Evolutionary conservation across 305 asterid species (phyloP).

Genomic region (Fraxinus albicans): DNA sequence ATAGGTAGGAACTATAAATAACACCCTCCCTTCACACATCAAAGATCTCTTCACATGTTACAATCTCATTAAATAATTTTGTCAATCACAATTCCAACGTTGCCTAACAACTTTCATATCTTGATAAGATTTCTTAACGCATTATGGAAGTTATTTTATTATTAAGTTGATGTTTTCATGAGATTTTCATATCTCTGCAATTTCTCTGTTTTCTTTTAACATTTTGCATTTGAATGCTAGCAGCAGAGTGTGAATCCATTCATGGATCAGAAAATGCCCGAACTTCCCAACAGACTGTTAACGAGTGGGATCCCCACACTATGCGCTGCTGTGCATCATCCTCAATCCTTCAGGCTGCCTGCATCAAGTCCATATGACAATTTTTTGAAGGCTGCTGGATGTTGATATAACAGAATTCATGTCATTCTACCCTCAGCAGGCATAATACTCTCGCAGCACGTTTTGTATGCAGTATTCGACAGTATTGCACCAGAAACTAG

Average conservation of each 20-base stretch:
- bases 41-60: neutral
- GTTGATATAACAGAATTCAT: conserved; percentile 21
- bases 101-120: neutral
- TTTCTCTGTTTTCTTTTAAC: neutral
- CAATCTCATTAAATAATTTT: neutral
- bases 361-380: conserved; percentile 84
- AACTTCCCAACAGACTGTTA: conserved; percentile 31
- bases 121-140: neutral
- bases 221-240: conserved; percentile 12
- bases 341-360: conserved; percentile 65
- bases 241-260: conserved; percentile 52
- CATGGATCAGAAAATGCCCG: conserved; percentile 27
- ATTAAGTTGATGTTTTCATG: neutral
- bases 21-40: neutral
- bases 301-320: conserved; percentile 28
- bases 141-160: neutral
- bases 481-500: neutral
- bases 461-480: neutral
- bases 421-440: neutral
- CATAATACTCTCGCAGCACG: neutral
- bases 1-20: neutral
- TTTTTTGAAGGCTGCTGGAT: conserved; percentile 92
- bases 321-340: conserved; percentile 51
- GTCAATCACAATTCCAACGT: neutral
- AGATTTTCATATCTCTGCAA: neutral